Base-by-base conservation (phyloP, 2,329 filamentous ascomycete genomes). In the Aspergillus pseudonomiae region DNA sequence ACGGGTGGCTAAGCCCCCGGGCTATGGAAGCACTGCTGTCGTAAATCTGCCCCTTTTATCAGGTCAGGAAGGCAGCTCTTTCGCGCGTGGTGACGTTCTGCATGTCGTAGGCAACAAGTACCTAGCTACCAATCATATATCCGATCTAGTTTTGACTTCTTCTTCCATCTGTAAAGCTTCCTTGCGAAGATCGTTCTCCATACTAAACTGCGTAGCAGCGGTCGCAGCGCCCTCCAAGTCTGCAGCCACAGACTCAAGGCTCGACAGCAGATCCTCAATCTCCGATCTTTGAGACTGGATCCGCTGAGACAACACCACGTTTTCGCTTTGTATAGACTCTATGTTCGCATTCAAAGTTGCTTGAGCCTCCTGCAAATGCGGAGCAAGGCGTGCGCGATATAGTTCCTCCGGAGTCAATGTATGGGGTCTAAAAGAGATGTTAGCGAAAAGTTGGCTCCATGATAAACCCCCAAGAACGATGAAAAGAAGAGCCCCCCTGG, bases 371-470 rank as follows among this genome's bases (percentile, higher is more conserved):
- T 81, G 77, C 57, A 89, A 76, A 63, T 85, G 85, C 0, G 87
- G 86, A 57, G 81, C 80, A 4, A 89, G 75, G 73, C 89, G 86
- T n/a, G 86, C 85, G 21, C 82, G 78, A 65, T 87, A 85, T 12
- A 89, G 78, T 55, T 85, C 82, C 32, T 83, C 77, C 0, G 87
- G 85, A 0, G 84, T 80, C 24, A 89, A 78, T 0, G 83, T 87
- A 75, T 89, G 87, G 21, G 86, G 84, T 39, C 86, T 88, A 65
- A 65, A 56, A 34, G 19, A 21, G 43, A 62, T 34, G 24, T 45
- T 32, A 50, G 19, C 64, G 14, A 39, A 16, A 36, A 39, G n/a
- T 36, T 50, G 58, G 56, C 50, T 21, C 24, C 34, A n/a, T 19
- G 6, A 19, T 21, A 39, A 12, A 54, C 11, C 46, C 19, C 45